Conservation (phyloP, 345 rosid genomes). For the Brassica rapa region DNA sequence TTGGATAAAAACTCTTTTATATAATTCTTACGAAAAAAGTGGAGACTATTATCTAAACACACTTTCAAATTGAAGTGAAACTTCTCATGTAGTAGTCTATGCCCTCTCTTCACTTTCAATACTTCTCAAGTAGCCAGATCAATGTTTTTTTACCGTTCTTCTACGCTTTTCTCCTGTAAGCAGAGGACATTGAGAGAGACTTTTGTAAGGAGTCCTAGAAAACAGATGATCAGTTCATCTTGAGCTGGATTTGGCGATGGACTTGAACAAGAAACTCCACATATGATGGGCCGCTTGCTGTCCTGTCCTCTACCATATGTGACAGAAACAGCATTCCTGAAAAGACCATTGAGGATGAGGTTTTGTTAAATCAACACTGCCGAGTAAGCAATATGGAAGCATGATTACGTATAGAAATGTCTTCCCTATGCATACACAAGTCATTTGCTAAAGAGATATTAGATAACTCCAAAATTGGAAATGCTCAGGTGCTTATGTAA, state of each 20-base stretch:
- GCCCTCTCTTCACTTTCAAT: slow-evolving; percentile 27
- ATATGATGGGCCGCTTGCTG: slow-evolving; percentile 67
- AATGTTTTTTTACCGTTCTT: slow-evolving; percentile 9
- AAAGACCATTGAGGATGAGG: neutral
- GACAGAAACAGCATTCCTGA: slow-evolving; percentile 81
- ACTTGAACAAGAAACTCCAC: slow-evolving; percentile 87
- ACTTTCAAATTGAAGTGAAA: neutral
- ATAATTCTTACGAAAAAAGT: neutral
- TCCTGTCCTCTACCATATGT: slow-evolving; percentile 82
- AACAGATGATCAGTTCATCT: slow-evolving; percentile 56
- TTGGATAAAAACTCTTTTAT: neutral
- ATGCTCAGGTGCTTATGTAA: neutral
- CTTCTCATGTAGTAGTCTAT: neutral
- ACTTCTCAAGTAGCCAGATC: slow-evolving; percentile 17
- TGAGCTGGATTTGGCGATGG: slow-evolving; percentile 87
- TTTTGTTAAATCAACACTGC: slow-evolving; percentile 15
- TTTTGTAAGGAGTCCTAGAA: slow-evolving; percentile 14
- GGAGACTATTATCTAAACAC: neutral
- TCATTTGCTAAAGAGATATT: neutral
- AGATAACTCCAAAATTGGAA: neutral
- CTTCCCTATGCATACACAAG: neutral
- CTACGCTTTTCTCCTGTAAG: neutral
- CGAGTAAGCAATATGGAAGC: neutral
- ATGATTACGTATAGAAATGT: neutral
- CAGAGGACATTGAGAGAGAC: slow-evolving; percentile 4